Evolutionary conservation across 2,329 filamentous ascomycete genomes (phyloP), one percentile per base, ranked within the genome.

Genomic region (Ophiostoma sp.): DNA sequence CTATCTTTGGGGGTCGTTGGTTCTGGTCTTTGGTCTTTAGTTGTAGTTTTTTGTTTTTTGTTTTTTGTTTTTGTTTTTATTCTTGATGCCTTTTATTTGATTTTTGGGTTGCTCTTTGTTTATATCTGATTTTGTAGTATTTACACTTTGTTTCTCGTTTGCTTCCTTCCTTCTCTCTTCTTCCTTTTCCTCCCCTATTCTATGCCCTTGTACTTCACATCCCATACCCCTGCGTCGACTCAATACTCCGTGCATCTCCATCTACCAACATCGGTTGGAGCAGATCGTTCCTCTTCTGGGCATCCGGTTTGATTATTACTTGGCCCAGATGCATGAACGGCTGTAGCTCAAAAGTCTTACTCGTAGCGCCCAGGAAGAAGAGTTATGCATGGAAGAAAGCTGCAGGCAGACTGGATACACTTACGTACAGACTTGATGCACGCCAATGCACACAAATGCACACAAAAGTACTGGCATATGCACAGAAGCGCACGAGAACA

Each of bases 241-340:
- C 49, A 27, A 55, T 55, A 55, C 49, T 14, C 5, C 12, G 49
- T 55, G 27, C 27, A 27, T 27, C 3, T 6, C 11, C 42, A 44
- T 6, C 42, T 40, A 36, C 55, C 55, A 40, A 38, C 27, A 60
- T 60, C 55, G 55, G 55, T 60, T 38, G 55, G 55, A 60, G 55
- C 55, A 38, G 55, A 60, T 60, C 55, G 55, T 60, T 60, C 55
- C 27, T 60, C 55, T 38, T 60, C 27, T 60, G 55, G 55, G 55
- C 55, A 60, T 60, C 6, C 27, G 12, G 55, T 60, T 60, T 60
- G 55, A 60, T 60, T 60, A 60, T 38, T 14, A 60, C 55, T 60
- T 55, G 18, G 45, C 45, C 14, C 14, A 12, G 45, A n/a, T 49
- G 45, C 45, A 49, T 49, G 45, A 49, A n/a, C 42, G 6, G 42